Conservation (phyloP, 345 rosid genomes). For the Melastoma malabathricum region DNA sequence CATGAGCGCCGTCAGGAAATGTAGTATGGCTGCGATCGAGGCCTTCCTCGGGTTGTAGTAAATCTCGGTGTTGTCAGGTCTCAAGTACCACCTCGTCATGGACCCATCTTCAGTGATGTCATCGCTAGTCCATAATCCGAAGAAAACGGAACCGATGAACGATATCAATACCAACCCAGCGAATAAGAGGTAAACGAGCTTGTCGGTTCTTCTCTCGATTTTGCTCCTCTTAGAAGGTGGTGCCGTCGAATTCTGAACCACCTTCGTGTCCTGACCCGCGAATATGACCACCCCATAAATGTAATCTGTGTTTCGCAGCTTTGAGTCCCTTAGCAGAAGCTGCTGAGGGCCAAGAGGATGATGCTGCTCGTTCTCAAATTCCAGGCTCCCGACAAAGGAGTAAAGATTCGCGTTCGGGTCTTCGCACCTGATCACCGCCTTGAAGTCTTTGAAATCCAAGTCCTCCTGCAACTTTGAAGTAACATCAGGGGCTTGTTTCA, state of each 20-base stretch:
- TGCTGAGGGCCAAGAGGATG: slow-evolving; percentile 62
- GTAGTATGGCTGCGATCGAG: slow-evolving; percentile 63
- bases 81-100: slow-evolving; percentile 94
- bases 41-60: slow-evolving; percentile 53
- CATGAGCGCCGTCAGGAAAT: slow-evolving; percentile 84
- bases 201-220: slow-evolving; percentile 84
- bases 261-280: slow-evolving; percentile 91
- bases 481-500: slow-evolving; percentile 59
- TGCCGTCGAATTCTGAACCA: slow-evolving; percentile 78
- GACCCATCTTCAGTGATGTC: slow-evolving; percentile 26
- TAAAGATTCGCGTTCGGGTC: slow-evolving; percentile 79
- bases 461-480: slow-evolving; percentile 32
- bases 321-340: slow-evolving; percentile 77
- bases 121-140: slow-evolving; percentile 39
- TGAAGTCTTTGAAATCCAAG: slow-evolving; percentile 25
- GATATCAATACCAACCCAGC: slow-evolving; percentile 62
- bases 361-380: slow-evolving; percentile 14
- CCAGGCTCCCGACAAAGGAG: slow-evolving; percentile 62
- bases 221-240: slow-evolving; percentile 91
- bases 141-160: slow-evolving; percentile 49
- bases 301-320: slow-evolving; percentile 59
- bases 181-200: slow-evolving; percentile 70
- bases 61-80: too few relatives aligned
- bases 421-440: slow-evolving; percentile 51
- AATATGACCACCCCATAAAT: slow-evolving; percentile 63